Percentiles rank a stretch among this genome's conserved stretches.
Conservation (phyloP, 2,329 filamentous ascomycete species). For the Epichloe coenophiala region DNA sequence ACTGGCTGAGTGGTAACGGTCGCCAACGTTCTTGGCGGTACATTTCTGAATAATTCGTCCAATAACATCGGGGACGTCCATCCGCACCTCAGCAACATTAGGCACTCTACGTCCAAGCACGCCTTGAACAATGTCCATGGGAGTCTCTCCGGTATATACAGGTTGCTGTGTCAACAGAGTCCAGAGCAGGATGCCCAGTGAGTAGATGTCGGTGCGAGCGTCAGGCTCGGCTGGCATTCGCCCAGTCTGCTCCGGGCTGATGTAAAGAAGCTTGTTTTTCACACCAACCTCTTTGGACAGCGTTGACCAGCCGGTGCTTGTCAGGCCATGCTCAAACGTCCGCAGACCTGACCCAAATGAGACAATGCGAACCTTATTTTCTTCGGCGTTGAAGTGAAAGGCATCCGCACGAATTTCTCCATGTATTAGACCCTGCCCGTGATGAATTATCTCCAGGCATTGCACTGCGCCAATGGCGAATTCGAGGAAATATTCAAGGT, state of each 20-base stretch:
- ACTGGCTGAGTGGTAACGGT: slow-evolving; percentile 80
- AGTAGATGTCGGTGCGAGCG: slow-evolving; percentile 85
- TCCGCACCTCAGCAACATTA: slow-evolving; percentile 59
- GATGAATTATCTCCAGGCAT: slow-evolving; percentile 82
- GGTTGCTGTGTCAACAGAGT: slow-evolving; percentile 66
- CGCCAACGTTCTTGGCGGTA: slow-evolving; percentile 75
- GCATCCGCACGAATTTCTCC: slow-evolving; percentile 84
- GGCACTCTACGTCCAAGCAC: slow-evolving; percentile 71
- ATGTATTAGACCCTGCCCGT: slow-evolving; percentile 73
- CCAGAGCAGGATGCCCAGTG: slow-evolving; percentile 81
- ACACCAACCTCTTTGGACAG: slow-evolving; percentile 74
- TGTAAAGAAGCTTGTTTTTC: slow-evolving; percentile 80
- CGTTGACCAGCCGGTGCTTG: slow-evolving; percentile 72
- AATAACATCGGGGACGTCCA: slow-evolving; percentile 74
- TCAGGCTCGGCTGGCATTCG: slow-evolving; percentile 87
- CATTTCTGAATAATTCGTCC: slow-evolving; percentile 80
- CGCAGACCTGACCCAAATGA: slow-evolving; percentile 78
- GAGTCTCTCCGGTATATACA: slow-evolving; percentile 66
- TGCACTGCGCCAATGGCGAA: slow-evolving; percentile 83
- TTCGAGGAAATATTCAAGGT: slow-evolving; percentile 66
- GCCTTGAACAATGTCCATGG: slow-evolving; percentile 83
- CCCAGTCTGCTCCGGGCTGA: slow-evolving; percentile 89
- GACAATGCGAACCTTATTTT: slow-evolving; percentile 60
- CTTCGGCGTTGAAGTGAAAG: slow-evolving; percentile 70
- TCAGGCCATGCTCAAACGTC: slow-evolving; percentile 81